Conservation (phyloP, 2,329 filamentous ascomycete genomes). For the Colletotrichum spaethianum region DNA sequence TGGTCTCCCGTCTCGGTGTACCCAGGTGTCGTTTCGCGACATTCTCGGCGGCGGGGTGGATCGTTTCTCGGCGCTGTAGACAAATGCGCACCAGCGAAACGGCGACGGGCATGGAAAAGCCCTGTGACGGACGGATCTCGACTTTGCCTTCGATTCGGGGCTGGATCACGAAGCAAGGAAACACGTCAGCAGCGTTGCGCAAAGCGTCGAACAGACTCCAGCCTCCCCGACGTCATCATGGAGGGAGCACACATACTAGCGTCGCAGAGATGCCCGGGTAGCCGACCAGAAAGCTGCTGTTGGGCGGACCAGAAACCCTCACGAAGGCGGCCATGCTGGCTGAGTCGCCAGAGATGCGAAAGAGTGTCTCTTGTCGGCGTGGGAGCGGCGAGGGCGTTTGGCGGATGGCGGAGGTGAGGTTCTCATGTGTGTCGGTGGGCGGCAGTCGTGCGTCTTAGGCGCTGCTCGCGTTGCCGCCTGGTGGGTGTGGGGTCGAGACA, state of each 20-base stretch:
- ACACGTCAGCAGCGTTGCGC: conserved; percentile 30
- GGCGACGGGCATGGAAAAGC: conserved; percentile 89
- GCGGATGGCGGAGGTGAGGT: conserved; percentile 35
- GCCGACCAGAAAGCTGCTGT: conserved; percentile 95
- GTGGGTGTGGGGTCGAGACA: conserved; percentile 39
- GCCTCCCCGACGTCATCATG: conserved; percentile 31
- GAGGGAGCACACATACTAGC: conserved; percentile 74
- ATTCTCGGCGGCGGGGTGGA: conserved; percentile 95
- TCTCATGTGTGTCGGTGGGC: conserved; percentile 41
- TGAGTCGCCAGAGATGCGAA: conserved; percentile 25
- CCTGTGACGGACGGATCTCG: conserved; percentile 89
- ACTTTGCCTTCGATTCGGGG: conserved; percentile 98
- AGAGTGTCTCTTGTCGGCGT: conserved; percentile 26
- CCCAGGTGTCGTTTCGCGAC: conserved; percentile 92
- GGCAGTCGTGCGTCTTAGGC: conserved; percentile 41
- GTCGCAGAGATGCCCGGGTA: conserved; percentile 99
- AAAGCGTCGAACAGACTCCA: conserved; percentile 38
- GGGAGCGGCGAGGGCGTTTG: conserved; percentile 11
- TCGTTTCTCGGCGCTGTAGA: conserved; percentile 93
- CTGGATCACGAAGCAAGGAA: conserved; percentile 59
- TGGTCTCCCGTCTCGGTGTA: conserved; percentile 89
- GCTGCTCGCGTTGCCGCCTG: conserved; percentile 42
- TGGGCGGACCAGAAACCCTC: conserved; percentile 96
- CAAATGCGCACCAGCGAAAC: conserved; percentile 95
- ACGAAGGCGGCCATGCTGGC: conserved; percentile 81